Percentiles rank a stretch among this genome's conserved stretches.
Evolutionary conservation across 768 basidiomycete genomes (phyloP).

Genomic region (Boletus tomentosulus): DNA sequence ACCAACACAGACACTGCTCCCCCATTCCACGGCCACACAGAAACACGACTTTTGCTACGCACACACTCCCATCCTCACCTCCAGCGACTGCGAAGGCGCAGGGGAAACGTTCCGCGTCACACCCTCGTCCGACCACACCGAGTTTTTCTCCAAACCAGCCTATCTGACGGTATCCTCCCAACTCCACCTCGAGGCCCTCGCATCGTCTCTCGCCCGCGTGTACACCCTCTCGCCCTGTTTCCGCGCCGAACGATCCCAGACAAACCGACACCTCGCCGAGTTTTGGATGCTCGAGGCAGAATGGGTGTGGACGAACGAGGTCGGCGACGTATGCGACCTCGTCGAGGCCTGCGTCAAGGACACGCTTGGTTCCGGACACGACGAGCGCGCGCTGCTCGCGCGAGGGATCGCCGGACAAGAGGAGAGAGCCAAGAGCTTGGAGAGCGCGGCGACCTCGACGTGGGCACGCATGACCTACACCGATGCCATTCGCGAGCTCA

Average conservation of each 20-base stretch:
- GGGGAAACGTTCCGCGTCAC: conserved; percentile 85
- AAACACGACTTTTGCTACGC: conserved; percentile 71
- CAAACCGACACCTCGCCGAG: conserved; percentile 89
- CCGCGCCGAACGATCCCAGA: conserved; percentile 86
- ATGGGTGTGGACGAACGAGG: conserved; percentile 55
- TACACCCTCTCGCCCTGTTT: conserved; percentile 95
- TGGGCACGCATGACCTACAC: conserved; percentile 82
- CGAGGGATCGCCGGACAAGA: no score
- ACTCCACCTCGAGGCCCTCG: conserved; percentile 88
- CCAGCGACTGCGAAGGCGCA: conserved; percentile 93
- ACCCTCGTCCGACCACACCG: conserved; percentile 32
- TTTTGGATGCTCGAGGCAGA: conserved; percentile 99
- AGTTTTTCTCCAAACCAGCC: conserved; percentile 74
- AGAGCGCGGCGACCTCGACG: conserved; percentile 33
- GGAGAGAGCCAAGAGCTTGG: conserved; percentile 32
- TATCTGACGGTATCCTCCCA: conserved; percentile 95
- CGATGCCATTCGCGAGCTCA: conserved; percentile 62
- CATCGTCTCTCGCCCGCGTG: conserved; percentile 71
- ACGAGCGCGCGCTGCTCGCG: conserved; percentile 33
- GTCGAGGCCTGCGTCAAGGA: conserved; percentile 53
- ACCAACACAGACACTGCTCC: neutral
- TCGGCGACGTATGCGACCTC: conserved; percentile 51
- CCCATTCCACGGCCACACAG: conserved; percentile 35
- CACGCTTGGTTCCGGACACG: conserved; percentile 31
- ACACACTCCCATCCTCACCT: conserved; percentile 86